Conservation (phyloP, 441 rosid species). For the Gossypium schwendimanii region DNA sequence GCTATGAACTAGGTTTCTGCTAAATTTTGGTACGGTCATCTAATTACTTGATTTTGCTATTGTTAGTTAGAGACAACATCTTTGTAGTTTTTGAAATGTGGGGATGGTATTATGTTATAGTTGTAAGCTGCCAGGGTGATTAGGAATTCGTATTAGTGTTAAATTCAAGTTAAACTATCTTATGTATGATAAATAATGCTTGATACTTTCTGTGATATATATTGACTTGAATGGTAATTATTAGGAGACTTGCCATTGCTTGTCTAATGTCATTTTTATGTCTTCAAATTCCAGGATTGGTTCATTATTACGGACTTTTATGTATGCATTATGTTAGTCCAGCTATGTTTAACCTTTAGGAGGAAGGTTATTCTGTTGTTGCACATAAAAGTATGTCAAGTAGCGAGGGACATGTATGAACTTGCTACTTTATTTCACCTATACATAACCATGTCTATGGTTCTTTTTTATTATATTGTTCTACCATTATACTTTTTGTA, state of each 20-base stretch:
- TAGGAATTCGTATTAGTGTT: no score
- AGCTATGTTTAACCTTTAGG: not conserved
- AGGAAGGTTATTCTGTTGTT: not conserved
- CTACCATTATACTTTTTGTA: not conserved
- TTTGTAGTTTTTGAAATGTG: not conserved
- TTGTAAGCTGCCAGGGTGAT: not conserved
- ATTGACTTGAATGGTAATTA: not conserved
- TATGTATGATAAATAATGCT: not conserved
- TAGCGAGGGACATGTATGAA: not conserved
- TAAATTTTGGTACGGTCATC: not conserved
- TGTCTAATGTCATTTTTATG: not conserved
- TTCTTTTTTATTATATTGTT: not conserved
- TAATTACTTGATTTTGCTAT: not conserved
- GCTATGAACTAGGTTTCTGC: not conserved
- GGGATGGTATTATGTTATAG: not conserved
- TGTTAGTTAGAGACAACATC: not conserved
- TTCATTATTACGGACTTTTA: not conserved
- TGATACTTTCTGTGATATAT: not conserved
- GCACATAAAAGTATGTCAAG: not conserved
- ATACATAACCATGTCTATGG: not conserved
- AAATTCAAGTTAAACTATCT: not conserved
- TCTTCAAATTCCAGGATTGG: not conserved
- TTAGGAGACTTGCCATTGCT: not conserved
- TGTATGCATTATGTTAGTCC: not conserved
- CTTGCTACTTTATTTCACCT: not conserved